Evolutionary conservation across 2,329 filamentous ascomycete genomes (phyloP).

Genomic region (Cercospora sp.): DNA sequence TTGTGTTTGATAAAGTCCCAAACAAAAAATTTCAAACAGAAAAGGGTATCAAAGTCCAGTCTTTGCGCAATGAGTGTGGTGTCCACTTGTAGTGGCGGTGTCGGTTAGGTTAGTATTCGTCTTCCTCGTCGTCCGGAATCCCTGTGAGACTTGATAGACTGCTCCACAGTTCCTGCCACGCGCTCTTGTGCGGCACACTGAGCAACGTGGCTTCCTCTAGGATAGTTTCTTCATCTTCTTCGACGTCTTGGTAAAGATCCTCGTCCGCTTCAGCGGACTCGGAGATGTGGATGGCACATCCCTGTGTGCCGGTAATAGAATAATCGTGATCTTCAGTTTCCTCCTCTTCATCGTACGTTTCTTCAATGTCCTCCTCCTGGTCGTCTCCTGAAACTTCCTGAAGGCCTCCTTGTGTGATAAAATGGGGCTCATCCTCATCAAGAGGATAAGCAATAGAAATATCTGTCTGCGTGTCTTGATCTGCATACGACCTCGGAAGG

Average conservation of each 20-base stretch:
- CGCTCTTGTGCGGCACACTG: constrained; percentile 29
- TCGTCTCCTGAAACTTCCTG: constrained; percentile 10
- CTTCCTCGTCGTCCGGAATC: constrained; percentile 33
- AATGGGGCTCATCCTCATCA: constrained; percentile 1
- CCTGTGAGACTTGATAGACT: constrained; percentile 37
- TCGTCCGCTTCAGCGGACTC: constrained; percentile 22
- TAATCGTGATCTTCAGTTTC: constrained; percentile 22
- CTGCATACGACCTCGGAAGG: constrained; percentile 9
- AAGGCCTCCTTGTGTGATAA: neutral
- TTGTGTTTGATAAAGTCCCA: constrained; percentile 4
- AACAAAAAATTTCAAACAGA: constrained; percentile 4
- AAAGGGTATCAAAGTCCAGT: constrained; percentile 11
- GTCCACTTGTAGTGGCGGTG: neutral
- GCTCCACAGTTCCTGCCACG: constrained; percentile 40
- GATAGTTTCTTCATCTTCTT: constrained; percentile 20
- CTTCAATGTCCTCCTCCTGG: neutral
- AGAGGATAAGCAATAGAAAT: constrained; percentile 3
- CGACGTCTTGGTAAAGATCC: constrained; percentile 22
- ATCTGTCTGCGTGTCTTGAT: constrained; percentile 19
- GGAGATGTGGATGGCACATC: constrained; percentile 34
- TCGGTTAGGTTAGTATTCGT: constrained; percentile 10
- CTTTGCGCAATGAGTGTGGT: constrained; percentile 13
- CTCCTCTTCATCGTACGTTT: constrained; percentile 12
- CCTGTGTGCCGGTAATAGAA: constrained; percentile 6
- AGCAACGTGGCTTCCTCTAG: constrained; percentile 13